Evolutionary conservation across 495 filamentous ascomycete species (phyloP).

Genomic region (Podospora pseudopauciseta): DNA sequence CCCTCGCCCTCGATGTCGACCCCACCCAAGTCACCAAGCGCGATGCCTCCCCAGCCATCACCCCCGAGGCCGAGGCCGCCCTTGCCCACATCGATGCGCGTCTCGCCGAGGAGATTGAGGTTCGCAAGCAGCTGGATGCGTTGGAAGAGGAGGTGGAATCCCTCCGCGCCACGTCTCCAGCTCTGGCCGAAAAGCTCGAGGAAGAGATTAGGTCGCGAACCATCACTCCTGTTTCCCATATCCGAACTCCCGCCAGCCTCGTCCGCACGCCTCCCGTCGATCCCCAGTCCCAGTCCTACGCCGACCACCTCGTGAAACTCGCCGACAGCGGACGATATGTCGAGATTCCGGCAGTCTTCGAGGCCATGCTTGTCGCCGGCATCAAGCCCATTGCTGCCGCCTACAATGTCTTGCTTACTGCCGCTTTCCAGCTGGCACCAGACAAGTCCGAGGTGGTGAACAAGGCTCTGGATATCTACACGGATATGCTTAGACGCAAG

Average conservation of each 20-base stretch:
- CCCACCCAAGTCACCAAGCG: constrained; percentile 15
- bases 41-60: constrained; percentile 21
- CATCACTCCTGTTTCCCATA: constrained; percentile 37
- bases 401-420: constrained; percentile 84
- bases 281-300: constrained; percentile 62
- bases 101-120: constrained; percentile 47
- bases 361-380: constrained; percentile 73
- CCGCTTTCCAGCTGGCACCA: constrained; percentile 69
- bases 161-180: constrained; percentile 35
- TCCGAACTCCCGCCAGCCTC: constrained; percentile 40
- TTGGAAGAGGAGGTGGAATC: constrained; percentile 44
- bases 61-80: constrained; percentile 39
- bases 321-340: constrained; percentile 63
- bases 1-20: constrained; percentile 35
- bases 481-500: constrained; percentile 87
- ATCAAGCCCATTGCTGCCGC: constrained; percentile 74
- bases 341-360: constrained; percentile 86
- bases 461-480: constrained; percentile 91
- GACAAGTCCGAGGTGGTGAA: constrained; percentile 75
- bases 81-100: constrained; percentile 49
- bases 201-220: constrained; percentile 40
- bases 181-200: constrained; percentile 34
- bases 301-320: constrained; percentile 70
- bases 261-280: constrained; percentile 44
- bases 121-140: constrained; percentile 43